Percentiles rank a stretch among this genome's conserved stretches.
Conservation (phyloP, 2,329 filamentous ascomycete species). For the Aspergillus sp. region DNA sequence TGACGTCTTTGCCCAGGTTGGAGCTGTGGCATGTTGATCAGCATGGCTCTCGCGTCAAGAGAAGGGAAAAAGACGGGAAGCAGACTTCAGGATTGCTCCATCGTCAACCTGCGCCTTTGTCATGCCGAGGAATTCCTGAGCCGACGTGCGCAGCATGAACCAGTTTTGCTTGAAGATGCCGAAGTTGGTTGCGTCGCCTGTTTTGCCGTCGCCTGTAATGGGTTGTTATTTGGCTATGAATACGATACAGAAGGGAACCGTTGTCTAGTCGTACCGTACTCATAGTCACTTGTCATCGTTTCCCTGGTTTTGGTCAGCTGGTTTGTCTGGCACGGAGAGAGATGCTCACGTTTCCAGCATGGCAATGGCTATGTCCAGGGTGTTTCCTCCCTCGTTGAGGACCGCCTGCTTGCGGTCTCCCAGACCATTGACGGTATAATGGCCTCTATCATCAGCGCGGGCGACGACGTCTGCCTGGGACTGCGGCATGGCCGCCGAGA, state of each 20-base stretch:
- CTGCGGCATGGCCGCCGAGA: neutral
- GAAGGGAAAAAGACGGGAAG: neutral
- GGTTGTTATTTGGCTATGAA: neutral
- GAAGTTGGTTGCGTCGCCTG: constrained; percentile 20
- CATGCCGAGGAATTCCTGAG: constrained; percentile 15
- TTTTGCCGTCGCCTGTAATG: constrained; percentile 21
- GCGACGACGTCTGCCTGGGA: constrained; percentile 1
- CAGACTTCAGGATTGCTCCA: constrained; percentile 20
- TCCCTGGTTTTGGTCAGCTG: constrained; percentile 3
- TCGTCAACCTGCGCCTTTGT: constrained; percentile 13
- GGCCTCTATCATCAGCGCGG: constrained; percentile 11
- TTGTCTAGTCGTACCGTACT: constrained; percentile 10
- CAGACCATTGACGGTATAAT: constrained; percentile 9
- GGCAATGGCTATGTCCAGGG: constrained; percentile 16
- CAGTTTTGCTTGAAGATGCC: constrained; percentile 27
- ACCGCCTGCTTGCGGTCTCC: constrained; percentile 14
- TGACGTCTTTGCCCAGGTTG: constrained; percentile 11
- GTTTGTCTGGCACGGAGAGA: neutral
- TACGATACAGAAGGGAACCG: neutral
- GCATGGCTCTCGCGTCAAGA: neutral
- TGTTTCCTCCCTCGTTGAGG: constrained; percentile 12
- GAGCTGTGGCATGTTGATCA: constrained; percentile 3
- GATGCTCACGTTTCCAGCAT: constrained; percentile 15
- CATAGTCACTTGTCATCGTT: constrained; percentile 14
- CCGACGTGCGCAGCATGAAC: constrained; percentile 19